phyloP scores from a whole-genome alignment of 768 basidiomycete species.

The Lanmaoa rubissima region DNA sequence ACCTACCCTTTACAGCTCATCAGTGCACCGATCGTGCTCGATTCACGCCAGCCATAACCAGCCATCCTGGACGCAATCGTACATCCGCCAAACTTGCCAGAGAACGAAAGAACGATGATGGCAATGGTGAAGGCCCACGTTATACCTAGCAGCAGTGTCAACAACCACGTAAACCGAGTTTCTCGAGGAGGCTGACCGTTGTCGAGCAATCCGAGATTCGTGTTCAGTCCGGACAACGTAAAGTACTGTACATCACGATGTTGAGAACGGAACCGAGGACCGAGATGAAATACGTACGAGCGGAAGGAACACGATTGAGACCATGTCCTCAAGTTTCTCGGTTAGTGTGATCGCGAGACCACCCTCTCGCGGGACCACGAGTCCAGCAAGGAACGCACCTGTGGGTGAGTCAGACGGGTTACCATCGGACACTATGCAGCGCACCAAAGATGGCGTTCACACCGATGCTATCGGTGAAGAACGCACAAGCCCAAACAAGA shows the following conservation, averaged over 20 bases:
- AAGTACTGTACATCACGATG: slow-evolving; percentile 62
- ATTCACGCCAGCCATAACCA: slow-evolving; percentile 79
- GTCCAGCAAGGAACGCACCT: slow-evolving; percentile 81
- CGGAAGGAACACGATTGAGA: slow-evolving; percentile 85
- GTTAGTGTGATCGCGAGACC: slow-evolving; percentile 85
- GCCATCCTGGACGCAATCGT: slow-evolving; percentile 60
- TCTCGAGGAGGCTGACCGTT: slow-evolving; percentile 44
- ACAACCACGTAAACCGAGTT: not conserved
- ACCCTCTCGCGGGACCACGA: slow-evolving; percentile 84
- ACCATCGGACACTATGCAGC: not conserved
- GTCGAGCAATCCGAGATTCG: slow-evolving; percentile 82
- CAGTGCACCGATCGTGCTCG: slow-evolving; percentile 79
- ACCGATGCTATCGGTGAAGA: slow-evolving; percentile 92
- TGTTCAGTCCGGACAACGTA: slow-evolving; percentile 86
- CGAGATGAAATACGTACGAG: slow-evolving; percentile 44
- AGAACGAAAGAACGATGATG: slow-evolving; percentile 75
- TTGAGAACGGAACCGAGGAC: not conserved
- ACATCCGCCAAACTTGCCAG: slow-evolving; percentile 89
- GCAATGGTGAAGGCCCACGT: slow-evolving; percentile 90
- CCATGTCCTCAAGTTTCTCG: slow-evolving; percentile 96
- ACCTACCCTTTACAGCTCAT: slow-evolving; percentile 94
- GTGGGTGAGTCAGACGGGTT: not conserved
- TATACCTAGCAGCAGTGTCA: slow-evolving; percentile 43
- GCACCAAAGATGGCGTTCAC: slow-evolving; percentile 88
- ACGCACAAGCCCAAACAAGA: slow-evolving; percentile 80